Evolutionary conservation across 192 early-diverging fungal species (phyloP).

Genomic region (Coemansia sp.): DNA sequence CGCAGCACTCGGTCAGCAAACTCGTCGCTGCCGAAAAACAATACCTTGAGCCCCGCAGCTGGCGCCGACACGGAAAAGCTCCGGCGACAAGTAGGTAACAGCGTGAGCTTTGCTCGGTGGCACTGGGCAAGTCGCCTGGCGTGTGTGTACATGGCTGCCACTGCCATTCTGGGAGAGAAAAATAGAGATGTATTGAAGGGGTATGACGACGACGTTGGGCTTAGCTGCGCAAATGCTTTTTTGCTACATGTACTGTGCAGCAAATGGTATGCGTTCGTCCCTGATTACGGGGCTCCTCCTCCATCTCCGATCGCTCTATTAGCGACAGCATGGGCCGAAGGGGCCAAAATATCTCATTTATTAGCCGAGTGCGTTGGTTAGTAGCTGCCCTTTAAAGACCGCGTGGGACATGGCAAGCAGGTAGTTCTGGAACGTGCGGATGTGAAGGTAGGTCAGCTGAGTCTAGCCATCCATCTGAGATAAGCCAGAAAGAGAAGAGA

Average conservation of each 20-base stretch:
- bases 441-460: neutral
- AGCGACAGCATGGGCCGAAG: no score
- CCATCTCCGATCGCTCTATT: no score
- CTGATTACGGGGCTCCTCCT: no score
- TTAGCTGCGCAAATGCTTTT: no score
- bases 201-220: no score
- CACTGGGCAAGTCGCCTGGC: neutral
- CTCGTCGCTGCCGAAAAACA: slow-evolving; percentile 91
- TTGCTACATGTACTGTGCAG: no score
- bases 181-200: no score
- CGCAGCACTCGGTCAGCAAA: slow-evolving; percentile 72
- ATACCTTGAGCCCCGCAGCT: slow-evolving; percentile 40
- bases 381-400: no score
- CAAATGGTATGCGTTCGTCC: no score
- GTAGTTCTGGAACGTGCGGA: neutral
- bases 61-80: neutral
- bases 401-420: neutral
- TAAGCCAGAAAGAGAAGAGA: neutral
- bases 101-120: neutral
- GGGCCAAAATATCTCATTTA: no score
- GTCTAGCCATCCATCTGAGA: neutral
- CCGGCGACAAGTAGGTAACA: neutral
- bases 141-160: neutral
- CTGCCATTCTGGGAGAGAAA: neutral
- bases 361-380: no score